These are phyloP conservation scores for Calonectria hawksworthii DNA, from an alignment of 2,329 filamentous ascomycete species.

Conservation along the genomic window DNA sequence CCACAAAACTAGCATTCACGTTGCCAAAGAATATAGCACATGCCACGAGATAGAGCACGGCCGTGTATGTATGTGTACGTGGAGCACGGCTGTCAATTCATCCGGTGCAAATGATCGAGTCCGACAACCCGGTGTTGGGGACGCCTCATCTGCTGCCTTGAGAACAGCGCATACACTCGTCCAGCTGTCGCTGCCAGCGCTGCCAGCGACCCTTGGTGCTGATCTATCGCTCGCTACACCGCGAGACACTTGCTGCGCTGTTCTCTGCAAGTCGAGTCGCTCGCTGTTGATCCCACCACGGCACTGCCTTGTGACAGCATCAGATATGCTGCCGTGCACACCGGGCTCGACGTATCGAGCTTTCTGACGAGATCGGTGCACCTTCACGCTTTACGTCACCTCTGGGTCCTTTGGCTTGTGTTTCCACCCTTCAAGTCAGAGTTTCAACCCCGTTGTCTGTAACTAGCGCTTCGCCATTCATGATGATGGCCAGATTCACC, in stretches of 20 bases:
- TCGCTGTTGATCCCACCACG: background rate
- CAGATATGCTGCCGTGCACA: background rate
- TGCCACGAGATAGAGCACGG: background rate
- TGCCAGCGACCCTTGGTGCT: background rate
- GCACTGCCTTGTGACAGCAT: background rate
- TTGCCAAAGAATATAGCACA: background rate
- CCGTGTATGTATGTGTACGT: background rate
- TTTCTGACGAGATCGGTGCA: background rate
- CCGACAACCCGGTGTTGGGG: background rate
- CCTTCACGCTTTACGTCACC: background rate
- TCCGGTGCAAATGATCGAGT: background rate
- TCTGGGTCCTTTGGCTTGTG: background rate
- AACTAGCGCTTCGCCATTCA: constrained; percentile 1
- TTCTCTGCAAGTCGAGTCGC: background rate
- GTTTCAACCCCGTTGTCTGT: background rate
- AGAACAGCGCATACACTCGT: constrained; percentile 2
- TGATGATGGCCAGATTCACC: background rate
- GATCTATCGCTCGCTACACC: background rate
- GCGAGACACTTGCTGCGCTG: background rate
- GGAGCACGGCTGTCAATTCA: background rate
- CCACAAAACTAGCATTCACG: background rate
- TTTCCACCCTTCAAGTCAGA: background rate
- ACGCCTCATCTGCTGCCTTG: background rate
- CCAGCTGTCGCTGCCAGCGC: background rate
- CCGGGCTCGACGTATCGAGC: background rate